Base-by-base conservation (phyloP, 176 grass and related monocot genomes). In the Avena atlantica region DNA sequence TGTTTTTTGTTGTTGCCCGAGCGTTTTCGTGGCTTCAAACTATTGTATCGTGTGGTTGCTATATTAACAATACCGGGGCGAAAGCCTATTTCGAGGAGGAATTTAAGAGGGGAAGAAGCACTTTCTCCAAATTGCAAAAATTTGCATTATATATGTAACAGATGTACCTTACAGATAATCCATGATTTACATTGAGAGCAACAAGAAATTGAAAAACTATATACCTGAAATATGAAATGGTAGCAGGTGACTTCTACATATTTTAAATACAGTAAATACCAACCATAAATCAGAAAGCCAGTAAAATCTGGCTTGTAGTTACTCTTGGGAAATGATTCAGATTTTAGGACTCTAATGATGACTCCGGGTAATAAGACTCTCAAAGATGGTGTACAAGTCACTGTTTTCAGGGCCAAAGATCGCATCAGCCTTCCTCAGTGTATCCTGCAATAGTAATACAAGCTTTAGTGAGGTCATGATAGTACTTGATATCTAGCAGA, bases 331-430 rank as follows among this genome's bases (percentile, higher is more conserved):
- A 62, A 79, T 60, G 20, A 40, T 68, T 68, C 21, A 42, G 27
- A 25, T 83, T 82, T 8, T 19, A 77, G 69, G 11, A 87, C 5
- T 62, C 65, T 90, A 94, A 48, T 87, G 83, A 62, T 91, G 24
- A 68, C 92, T 99, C 16, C 94, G 97, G 86, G 84, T 94, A 79
- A 99, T 96, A 85, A 99, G 80, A 88, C 92, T 82, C 80, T 93
- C 97, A 87, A 99, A 99, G 70, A 96, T 94, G 63, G 87, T 87
- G 81, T 96, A 96, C 31, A 96, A 83, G 78, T 99, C 94, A 66
- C 91, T 96, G 85, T 96, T 96, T 60, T 99, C 97, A 64, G 90
- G 80, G 83, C 92, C 90, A 44, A 99, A 99, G 29, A 96, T 96
- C 57, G 94, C 97, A 40, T 96, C 92, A 48, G 92, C 92, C 82